Evolutionary conservation across 2,329 filamentous ascomycete species (phyloP), one percentile per base, ranked within the genome.

Genomic region (Pseudogymnoascus sp.): DNA sequence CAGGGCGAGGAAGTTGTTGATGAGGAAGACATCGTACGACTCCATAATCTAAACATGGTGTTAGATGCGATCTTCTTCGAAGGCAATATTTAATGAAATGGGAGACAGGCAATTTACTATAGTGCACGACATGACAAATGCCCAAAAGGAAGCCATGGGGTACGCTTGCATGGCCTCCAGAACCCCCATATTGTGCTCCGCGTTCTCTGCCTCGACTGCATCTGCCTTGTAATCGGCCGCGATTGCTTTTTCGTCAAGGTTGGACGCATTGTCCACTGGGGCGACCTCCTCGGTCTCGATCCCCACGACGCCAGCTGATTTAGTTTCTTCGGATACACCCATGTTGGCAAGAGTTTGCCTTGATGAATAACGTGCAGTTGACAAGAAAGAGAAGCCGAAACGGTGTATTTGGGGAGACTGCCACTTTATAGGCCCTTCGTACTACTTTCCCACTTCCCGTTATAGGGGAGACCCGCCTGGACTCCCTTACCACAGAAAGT

Each of bases 11-110:
- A 85, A 86, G 67, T 77, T 83, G 83, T 86, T 66, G 70, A 81
- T 83, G 29, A 86, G 74, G 75, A 85, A 85, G 64, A 85, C 80
- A 70, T 79, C 79, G 76, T 84, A 86, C 3, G 82, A 80, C 70
- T 86, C 83, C 83, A 86, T 85, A 68, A 76, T 82, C 82, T 85
- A 66, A n/a, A 48, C 10, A 44, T 13, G 10, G 10, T 44, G 66
- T 61, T 60, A 61, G 48, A 29, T 21, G 9, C 27, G 29, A 17
- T n/a, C 13, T 25, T 51, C 42, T 8, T 58, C 15, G 35, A 31
- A 25, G 35, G 29, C 33, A 63, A 15, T 13, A 6, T 48, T 27
- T n/a, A 3, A 13, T 48, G 12, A 7, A 29, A 13, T 9, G 21
- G 21, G 17, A 13, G 13, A 27, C n/a, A n/a, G 38, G 6, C n/a